These are phyloP conservation scores for Diaporthe sp. DNA, from an alignment of 2,329 filamentous ascomycete species.

Conservation along the genomic window DNA sequence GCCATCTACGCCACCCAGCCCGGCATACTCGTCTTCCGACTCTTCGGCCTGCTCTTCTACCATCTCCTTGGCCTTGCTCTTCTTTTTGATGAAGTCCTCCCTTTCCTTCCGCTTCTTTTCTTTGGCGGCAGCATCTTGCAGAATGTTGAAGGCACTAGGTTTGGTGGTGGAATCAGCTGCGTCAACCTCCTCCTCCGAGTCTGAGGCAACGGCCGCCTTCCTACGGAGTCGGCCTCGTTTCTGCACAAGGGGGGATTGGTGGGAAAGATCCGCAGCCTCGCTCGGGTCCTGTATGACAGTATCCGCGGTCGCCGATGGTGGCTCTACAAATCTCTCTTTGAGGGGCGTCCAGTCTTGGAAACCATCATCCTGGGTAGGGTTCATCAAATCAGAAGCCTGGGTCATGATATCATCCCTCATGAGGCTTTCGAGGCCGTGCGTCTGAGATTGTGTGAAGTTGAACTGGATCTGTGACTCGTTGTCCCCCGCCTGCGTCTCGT, in stretches of 20 bases:
- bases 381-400: conserved; percentile 78
- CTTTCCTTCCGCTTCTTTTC: conserved; percentile 62
- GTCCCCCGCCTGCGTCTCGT: conserved; percentile 50
- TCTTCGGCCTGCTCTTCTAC: conserved; percentile 95
- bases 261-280: conserved; percentile 51
- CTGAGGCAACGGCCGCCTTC: conserved; percentile 51
- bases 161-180: conserved; percentile 54
- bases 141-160: conserved; percentile 73
- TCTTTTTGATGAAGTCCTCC: conserved; percentile 84
- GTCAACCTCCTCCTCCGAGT: conserved; percentile 47
- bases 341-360: conserved; percentile 82
- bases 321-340: conserved; percentile 74
- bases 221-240: conserved; percentile 70
- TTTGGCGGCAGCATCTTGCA: conserved; percentile 75
- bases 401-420: conserved; percentile 64
- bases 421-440: conserved; percentile 70
- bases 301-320: conserved; percentile 77
- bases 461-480: conserved; percentile 58
- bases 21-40: conserved; percentile 98
- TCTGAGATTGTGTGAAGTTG: conserved; percentile 73
- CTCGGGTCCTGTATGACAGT: conserved; percentile 69
- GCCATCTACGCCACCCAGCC: conserved; percentile 89
- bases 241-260: conserved; percentile 77
- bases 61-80: conserved; percentile 88
- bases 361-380: conserved; percentile 85